Base-by-base conservation (phyloP, 2,329 filamentous ascomycete genomes). In the Colletotrichum scovillei region DNA sequence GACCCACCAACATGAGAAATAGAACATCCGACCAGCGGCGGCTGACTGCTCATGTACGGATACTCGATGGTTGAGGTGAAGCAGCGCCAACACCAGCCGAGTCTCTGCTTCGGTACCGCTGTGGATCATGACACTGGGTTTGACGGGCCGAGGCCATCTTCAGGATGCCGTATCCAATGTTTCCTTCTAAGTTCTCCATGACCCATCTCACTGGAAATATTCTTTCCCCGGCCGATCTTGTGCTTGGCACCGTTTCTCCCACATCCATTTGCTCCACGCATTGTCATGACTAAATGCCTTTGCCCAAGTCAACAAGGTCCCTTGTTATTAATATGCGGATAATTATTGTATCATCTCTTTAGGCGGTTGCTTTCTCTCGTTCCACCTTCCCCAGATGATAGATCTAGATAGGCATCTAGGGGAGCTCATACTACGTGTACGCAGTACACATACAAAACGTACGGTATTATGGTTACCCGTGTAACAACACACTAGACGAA, bases 171-270 rank as follows among this genome's bases (percentile, higher is more conserved):
- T 49, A 19, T 22, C 42, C 19, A 22, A 11, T 49, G 42, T 49
- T 49, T 22, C 42, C 42, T 22, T 49, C 26, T 28, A 28, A 28
- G 26, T 28, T 28, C 42, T 49, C 19, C 19, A 49, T 8, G 19
- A 7, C 9, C 42, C 19, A 49, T 49, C 42, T 49, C 19, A 49
- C 19, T n/a, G 8, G 19, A n/a, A 49, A 49, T 22, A 19, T 49
- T 56, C 46, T 38, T 62, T 42, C 35, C 57, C 32, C 52, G 32
- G 69, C 35, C 62, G 11, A 38, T 60, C 24, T 52, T 30, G 26
- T 32, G 32, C 69, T 72, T 63, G 69, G 49, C 49, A 24, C 63
- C 56, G 64, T 63, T 68, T 68, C 57, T 68, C 22, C 24, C 35
- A 24, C 52, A 30, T 65, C n/a, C 22, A 19, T 28, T 22, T 32